Evolutionary conservation across 768 basidiomycete genomes (phyloP).

Genomic region (Scleroderma bovista): DNA sequence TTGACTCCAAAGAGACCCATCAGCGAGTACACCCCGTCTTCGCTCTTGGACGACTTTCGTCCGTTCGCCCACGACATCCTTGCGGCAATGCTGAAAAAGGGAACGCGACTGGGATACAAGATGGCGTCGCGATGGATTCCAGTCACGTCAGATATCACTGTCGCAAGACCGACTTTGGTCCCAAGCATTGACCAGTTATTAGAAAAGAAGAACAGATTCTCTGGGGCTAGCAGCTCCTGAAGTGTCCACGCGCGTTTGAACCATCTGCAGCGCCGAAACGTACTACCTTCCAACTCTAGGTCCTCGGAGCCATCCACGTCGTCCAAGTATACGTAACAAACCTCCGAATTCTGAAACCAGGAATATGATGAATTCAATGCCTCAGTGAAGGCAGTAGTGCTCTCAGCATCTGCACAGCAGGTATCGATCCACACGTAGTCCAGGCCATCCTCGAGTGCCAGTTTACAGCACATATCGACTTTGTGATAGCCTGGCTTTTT

Average conservation of each 20-base stretch:
- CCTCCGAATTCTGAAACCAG: neutral
- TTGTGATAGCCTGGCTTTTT: neutral
- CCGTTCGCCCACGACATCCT: neutral
- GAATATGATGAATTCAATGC: conserved; percentile 2
- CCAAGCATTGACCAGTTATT: neutral
- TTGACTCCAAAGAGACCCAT: neutral
- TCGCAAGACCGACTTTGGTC: neutral
- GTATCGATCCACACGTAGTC: conserved; percentile 1
- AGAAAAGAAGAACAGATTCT: neutral
- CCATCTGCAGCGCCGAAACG: conserved; percentile 1
- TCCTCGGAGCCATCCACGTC: neutral
- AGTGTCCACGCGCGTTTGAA: neutral
- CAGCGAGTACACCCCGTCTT: neutral
- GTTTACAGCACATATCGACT: neutral
- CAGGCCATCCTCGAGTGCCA: neutral
- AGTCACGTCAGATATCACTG: neutral
- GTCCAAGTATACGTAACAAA: neutral
- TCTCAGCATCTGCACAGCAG: conserved; percentile 6
- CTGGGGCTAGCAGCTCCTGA: neutral
- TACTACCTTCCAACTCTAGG: neutral
- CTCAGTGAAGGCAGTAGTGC: conserved; percentile 7
- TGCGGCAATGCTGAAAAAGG: neutral
- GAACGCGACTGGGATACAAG: neutral
- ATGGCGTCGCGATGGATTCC: neutral
- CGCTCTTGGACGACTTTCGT: neutral